phyloP scores from a whole-genome alignment of 371 early-diverging fungal genomes.

The Mucor ambiguus region DNA sequence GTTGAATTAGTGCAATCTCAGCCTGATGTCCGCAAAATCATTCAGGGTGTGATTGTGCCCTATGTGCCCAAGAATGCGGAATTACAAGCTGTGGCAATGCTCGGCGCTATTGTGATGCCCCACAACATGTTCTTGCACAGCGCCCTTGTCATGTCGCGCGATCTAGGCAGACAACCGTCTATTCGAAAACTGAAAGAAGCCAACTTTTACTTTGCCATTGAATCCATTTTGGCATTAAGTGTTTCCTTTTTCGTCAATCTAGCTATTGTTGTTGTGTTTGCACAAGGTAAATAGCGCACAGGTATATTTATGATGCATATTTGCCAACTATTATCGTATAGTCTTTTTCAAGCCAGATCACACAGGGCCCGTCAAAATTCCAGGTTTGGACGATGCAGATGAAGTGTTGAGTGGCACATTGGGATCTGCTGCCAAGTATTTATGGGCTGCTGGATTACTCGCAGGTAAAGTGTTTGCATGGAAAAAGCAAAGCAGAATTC shows the following conservation, averaged over 20 bases:
- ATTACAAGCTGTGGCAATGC: conserved; percentile 69
- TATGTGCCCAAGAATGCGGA: conserved; percentile 57
- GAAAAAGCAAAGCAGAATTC: not conserved
- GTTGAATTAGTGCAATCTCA: conserved; percentile 63
- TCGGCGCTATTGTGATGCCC: conserved; percentile 77
- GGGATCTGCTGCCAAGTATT: conserved; percentile 59
- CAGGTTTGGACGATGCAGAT: conserved; percentile 65
- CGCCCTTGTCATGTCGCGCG: conserved; percentile 62
- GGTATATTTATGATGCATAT: not conserved
- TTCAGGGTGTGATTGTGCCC: conserved; percentile 63
- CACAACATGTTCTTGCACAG: conserved; percentile 78
- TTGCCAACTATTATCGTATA: not conserved
- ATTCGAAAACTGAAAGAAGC: conserved; percentile 62
- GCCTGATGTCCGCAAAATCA: conserved; percentile 53
- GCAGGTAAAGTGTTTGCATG: conserved; percentile 33
- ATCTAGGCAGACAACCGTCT: conserved; percentile 51
- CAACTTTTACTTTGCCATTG: conserved; percentile 68
- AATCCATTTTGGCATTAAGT: conserved; percentile 63
- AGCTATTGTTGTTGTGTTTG: conserved; percentile 73
- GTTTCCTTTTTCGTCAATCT: conserved; percentile 73
- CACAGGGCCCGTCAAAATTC: conserved; percentile 27
- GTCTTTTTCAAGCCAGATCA: conserved; percentile 56
- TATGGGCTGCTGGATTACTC: conserved; percentile 71
- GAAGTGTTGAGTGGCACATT: conserved; percentile 57
- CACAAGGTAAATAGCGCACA: conserved; percentile 37